Evolutionary conservation across 2,329 filamentous ascomycete species (phyloP), one percentile per base, ranked within the genome.

Genomic region (Aspergillus tubingensis): DNA sequence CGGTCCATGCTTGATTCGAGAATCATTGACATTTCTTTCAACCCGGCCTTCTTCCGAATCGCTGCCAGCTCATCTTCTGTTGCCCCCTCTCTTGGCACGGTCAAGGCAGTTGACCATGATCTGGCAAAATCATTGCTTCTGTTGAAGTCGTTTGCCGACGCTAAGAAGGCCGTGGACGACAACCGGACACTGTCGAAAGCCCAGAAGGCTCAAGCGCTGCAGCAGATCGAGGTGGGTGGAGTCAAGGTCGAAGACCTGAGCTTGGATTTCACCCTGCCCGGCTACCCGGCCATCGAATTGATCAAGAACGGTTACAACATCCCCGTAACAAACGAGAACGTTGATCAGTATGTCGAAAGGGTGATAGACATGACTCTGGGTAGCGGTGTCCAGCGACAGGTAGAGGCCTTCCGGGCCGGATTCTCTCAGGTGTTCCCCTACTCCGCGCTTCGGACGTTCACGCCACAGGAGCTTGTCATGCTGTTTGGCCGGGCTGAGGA

Each of bases 401-500:
- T 96, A 1, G 91, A 97, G 70, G 91, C 94, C 3, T 99, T 99
- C 84, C 88, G 91, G 59, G 79, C 85, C 15, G 95, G 95, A 0
- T 99, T 99, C 75, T 96, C 93, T 0, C 90, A 96, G 67, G 96
- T 99, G 0, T 99, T 99, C 81, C 92, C 94, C 0, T 99, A 96
- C 77, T 90, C 91, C 3, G 92, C 96, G 7, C 80, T 99, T 51
- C 91, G 89, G 66, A 92, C 95, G 0, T 99, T 99, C 72, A 99
- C 95, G 0, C 93, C 96, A 0, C 92, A 92, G 68, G 96, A 99
- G 76, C 83, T 99, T 30, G 94, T 97, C 43, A 94, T 93, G 81
- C 84, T 99, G 25, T 99, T 98, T 79, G 95, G 95, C 17, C 87
- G 90, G 60, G 88, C 92, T 4, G 91, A 98, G 7, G 95, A 99